A percentile compares a stretch with the other conserved stretches of the same genome.
Conservation (phyloP, 2,329 filamentous ascomycete species). For the Clonostachys byssicola region DNA sequence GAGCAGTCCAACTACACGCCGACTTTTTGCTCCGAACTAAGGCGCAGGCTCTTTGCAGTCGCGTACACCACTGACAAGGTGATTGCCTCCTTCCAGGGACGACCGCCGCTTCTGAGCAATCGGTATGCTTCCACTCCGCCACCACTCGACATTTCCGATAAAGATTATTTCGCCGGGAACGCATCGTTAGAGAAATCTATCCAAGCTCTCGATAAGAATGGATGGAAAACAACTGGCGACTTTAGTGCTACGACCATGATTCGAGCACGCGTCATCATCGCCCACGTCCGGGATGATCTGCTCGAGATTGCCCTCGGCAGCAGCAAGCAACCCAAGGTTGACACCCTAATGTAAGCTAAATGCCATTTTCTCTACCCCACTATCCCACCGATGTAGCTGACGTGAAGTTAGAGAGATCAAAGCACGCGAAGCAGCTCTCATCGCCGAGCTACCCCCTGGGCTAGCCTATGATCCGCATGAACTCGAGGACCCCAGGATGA, state of each 20-base stretch:
- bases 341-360: constrained; percentile 7
- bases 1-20: constrained; percentile 11
- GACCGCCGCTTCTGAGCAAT: constrained; percentile 47
- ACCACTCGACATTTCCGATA: constrained; percentile 49
- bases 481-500: constrained; percentile 36
- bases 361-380: neutral
- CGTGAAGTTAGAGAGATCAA: constrained; percentile 1
- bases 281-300: constrained; percentile 11
- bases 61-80: constrained; percentile 44
- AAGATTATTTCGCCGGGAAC: constrained; percentile 35
- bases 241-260: constrained; percentile 21
- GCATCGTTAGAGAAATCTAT: no score
- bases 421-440: constrained; percentile 27
- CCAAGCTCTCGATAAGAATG: constrained; percentile 20
- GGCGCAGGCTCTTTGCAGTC: constrained; percentile 23
- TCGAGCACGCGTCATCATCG: constrained; percentile 14
- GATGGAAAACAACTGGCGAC: constrained; percentile 27
- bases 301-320: neutral
- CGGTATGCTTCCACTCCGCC: constrained; percentile 49
- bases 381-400: neutral
- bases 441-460: constrained; percentile 40
- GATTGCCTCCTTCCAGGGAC: constrained; percentile 44
- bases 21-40: constrained; percentile 21
- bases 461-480: constrained; percentile 44
- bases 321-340: constrained; percentile 7